Conservation (phyloP, 2,329 filamentous ascomycete species). For the Helminthosporium solani region DNA sequence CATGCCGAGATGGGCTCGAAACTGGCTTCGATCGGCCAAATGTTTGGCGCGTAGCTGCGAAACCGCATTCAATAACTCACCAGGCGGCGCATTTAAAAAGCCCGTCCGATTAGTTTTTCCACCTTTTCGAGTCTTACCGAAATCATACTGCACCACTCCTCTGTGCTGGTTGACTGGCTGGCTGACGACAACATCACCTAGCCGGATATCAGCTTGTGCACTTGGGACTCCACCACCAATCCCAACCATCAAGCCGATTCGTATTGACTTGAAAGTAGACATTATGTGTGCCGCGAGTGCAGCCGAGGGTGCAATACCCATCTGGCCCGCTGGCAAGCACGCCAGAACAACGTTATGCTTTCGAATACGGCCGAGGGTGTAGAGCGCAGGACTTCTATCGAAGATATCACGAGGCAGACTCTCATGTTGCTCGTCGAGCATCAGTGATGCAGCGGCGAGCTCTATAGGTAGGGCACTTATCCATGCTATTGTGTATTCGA, state of each 20-base stretch:
- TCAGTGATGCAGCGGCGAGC: too few relatives aligned
- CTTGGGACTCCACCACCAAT: slow-evolving; percentile 34
- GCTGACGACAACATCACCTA: slow-evolving; percentile 15
- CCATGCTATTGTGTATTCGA: too few relatives aligned
- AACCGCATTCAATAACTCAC: slow-evolving; percentile 7
- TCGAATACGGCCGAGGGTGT: slow-evolving; percentile 13
- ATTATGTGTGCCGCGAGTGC: slow-evolving; percentile 27
- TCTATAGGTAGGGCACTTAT: too few relatives aligned
- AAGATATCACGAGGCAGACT: too few relatives aligned
- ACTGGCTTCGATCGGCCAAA: not conserved
- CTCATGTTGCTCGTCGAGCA: too few relatives aligned
- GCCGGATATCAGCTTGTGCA: slow-evolving; percentile 9
- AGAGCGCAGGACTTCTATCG: too few relatives aligned
- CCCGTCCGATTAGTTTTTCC: slow-evolving; percentile 3
- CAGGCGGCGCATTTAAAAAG: not conserved
- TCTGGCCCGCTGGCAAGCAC: slow-evolving; percentile 11
- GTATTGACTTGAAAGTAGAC: slow-evolving; percentile 30
- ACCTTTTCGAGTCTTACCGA: not conserved
- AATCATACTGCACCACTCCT: slow-evolving; percentile 13
- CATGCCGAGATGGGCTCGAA: slow-evolving; percentile 1
- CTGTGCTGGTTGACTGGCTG: slow-evolving; percentile 2
- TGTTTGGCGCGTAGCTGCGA: not conserved
- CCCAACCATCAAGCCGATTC: slow-evolving; percentile 8
- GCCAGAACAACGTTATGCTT: slow-evolving; percentile 35
- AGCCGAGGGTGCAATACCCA: slow-evolving; percentile 34